Conservation (phyloP, 805 yeast species). For the Pichia cephalocereana region DNA sequence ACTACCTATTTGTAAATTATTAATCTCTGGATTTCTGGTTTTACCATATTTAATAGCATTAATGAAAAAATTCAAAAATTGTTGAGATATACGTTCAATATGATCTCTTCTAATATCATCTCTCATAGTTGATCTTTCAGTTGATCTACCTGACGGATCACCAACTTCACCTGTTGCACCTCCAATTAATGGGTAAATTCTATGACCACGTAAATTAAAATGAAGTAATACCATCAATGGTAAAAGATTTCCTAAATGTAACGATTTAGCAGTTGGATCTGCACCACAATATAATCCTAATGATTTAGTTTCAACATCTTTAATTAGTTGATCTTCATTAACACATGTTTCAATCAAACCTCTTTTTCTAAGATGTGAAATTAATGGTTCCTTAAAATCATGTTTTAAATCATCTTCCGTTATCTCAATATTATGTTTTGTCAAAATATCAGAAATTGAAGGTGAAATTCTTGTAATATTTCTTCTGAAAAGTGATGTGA, state of each 20-base stretch:
- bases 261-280: constrained; percentile 85
- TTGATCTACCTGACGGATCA: constrained; percentile 86
- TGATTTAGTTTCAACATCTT: constrained; percentile 22
- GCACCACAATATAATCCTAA: constrained; percentile 84
- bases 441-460: constrained; percentile 15
- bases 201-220: constrained; percentile 77
- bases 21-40: constrained; percentile 30
- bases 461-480: constrained; percentile 6
- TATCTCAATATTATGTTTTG: constrained; percentile 13
- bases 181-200: constrained; percentile 76
- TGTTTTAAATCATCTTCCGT: constrained; percentile 16
- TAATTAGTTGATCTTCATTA: constrained; percentile 23
- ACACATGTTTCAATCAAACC: constrained; percentile 37
- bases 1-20: constrained; percentile 9
- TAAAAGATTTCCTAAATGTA: constrained; percentile 84
- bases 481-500: background rate
- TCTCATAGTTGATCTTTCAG: constrained; percentile 63
- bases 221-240: constrained; percentile 83
- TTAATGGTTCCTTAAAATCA: constrained; percentile 30
- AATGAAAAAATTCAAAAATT: constrained; percentile 50
- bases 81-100: constrained; percentile 48
- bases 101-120: constrained; percentile 44
- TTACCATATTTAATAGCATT: constrained; percentile 57
- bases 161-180: constrained; percentile 97
- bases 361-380: constrained; percentile 34